A percentile compares a stretch with the other conserved stretches of the same genome.
Evolutionary conservation across 2,329 filamentous ascomycete species (phyloP).

Genomic region (Colletotrichum spinosum): DNA sequence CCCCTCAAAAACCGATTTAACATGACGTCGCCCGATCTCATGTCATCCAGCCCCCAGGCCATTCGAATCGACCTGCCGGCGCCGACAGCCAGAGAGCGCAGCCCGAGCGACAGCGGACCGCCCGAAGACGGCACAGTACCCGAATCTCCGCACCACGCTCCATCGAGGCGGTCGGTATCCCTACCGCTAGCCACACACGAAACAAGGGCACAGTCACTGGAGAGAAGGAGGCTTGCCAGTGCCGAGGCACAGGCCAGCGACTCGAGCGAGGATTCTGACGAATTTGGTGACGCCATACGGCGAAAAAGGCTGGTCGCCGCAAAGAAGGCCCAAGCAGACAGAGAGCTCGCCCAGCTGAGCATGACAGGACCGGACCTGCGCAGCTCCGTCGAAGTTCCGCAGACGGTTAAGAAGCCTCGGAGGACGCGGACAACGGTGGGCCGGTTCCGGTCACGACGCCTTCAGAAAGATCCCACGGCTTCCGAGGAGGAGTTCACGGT

Average conservation of each 20-base stretch:
- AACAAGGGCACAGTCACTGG: slow-evolving; percentile 59
- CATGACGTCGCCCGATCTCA: slow-evolving; percentile 55
- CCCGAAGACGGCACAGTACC: slow-evolving; percentile 48
- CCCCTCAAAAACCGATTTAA: slow-evolving; percentile 63
- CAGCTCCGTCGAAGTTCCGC: slow-evolving; percentile 16
- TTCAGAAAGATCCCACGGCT: slow-evolving; percentile 2
- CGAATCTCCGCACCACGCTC: slow-evolving; percentile 46
- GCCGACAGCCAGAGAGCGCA: slow-evolving; percentile 41
- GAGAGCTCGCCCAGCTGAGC: slow-evolving; percentile 55
- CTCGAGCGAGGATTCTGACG: slow-evolving; percentile 50
- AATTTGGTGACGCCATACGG: slow-evolving; percentile 46
- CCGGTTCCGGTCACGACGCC: not conserved
- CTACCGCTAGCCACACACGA: slow-evolving; percentile 57
- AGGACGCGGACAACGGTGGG: not conserved
- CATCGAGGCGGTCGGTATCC: slow-evolving; percentile 8
- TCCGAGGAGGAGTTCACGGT: slow-evolving; percentile 36
- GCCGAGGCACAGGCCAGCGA: slow-evolving; percentile 42
- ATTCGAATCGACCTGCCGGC: slow-evolving; percentile 34
- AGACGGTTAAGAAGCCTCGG: slow-evolving; percentile 21
- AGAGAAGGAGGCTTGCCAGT: slow-evolving; percentile 47
- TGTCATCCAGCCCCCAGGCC: slow-evolving; percentile 55
- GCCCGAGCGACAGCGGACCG: slow-evolving; percentile 41
- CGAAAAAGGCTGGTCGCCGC: slow-evolving; percentile 51
- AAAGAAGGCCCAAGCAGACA: slow-evolving; percentile 53
- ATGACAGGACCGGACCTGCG: slow-evolving; percentile 39